Percentiles rank a stretch among this genome's conserved stretches.
These are phyloP conservation scores for Xylaria acuta DNA, from an alignment of 495 filamentous ascomycete genomes.

Conservation along the genomic window DNA sequence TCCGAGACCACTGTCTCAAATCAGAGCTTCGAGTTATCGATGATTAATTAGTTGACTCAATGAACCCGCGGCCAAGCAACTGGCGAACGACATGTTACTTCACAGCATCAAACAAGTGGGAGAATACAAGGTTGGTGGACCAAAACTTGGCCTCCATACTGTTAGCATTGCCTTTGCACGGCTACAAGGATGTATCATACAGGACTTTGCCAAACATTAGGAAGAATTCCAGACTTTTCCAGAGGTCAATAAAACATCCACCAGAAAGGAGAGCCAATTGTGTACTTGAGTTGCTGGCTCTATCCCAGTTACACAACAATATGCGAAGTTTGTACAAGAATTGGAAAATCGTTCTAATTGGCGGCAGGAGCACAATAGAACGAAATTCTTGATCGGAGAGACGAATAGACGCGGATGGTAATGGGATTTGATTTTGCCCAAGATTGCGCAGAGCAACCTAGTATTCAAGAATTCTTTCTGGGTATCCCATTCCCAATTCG, in stretches of 20 bases:
- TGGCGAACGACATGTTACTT: not conserved
- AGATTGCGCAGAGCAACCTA: constrained; percentile 2
- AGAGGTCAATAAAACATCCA: constrained; percentile 16
- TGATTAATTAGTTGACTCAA: not conserved
- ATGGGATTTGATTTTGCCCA: constrained; percentile 15
- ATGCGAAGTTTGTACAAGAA: constrained; percentile 2
- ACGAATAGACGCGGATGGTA: constrained; percentile 1
- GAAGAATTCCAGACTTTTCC: not conserved
- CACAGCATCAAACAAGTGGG: not conserved
- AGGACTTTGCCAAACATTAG: not conserved
- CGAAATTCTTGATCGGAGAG: not conserved
- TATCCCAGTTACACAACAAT: not conserved
- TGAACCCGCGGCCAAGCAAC: not conserved
- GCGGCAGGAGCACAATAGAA: not conserved
- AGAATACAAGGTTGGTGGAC: not conserved
- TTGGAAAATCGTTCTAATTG: not conserved
- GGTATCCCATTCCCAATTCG: constrained; percentile 2
- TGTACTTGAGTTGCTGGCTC: not conserved
- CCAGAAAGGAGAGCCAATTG: not conserved
- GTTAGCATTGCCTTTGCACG: not conserved
- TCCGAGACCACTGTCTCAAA: not conserved
- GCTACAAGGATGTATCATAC: not conserved
- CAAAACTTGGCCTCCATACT: constrained; percentile 1
- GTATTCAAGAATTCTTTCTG: constrained; percentile 6
- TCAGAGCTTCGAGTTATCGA: not conserved